These are phyloP conservation scores for Nasturtium officinale DNA, from an alignment of 345 rosid species.

Conservation along the genomic window DNA sequence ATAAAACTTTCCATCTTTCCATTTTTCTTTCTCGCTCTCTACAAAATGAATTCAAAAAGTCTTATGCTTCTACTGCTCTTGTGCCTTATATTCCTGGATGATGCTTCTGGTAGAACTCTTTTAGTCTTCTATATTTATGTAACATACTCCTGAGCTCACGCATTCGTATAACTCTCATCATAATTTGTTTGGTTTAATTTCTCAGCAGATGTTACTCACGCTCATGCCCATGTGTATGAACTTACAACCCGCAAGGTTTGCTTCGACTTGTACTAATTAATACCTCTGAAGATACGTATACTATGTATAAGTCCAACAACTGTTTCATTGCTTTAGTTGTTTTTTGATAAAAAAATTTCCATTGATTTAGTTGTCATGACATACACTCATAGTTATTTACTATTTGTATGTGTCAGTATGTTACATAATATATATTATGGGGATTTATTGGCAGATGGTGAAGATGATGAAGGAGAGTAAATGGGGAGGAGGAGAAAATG, in stretches of 20 bases:
- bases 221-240: conserved; percentile 25
- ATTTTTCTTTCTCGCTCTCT: too few relatives aligned
- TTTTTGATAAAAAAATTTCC: not conserved
- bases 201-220: conserved; percentile 36
- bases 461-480: not conserved
- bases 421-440: not conserved
- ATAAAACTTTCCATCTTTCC: too few relatives aligned
- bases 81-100: too few relatives aligned
- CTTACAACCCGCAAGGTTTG: conserved; percentile 43
- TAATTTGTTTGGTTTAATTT: not conserved
- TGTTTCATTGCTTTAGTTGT: conserved; percentile 3
- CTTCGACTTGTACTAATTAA: too few relatives aligned
- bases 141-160: too few relatives aligned
- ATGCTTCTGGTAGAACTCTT: too few relatives aligned
- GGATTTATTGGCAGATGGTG: conserved; percentile 39
- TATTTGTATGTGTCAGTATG: not conserved
- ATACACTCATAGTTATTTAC: not conserved
- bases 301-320: not conserved
- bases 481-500: not conserved
- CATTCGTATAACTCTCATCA: not conserved
- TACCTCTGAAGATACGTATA: too few relatives aligned
- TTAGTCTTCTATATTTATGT: too few relatives aligned
- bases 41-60: too few relatives aligned
- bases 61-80: too few relatives aligned
- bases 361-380: not conserved